Percentiles rank a stretch among this genome's conserved stretches.
phyloP scores from a whole-genome alignment of 805 yeast genomes.

The Ogataea pignaliae region DNA sequence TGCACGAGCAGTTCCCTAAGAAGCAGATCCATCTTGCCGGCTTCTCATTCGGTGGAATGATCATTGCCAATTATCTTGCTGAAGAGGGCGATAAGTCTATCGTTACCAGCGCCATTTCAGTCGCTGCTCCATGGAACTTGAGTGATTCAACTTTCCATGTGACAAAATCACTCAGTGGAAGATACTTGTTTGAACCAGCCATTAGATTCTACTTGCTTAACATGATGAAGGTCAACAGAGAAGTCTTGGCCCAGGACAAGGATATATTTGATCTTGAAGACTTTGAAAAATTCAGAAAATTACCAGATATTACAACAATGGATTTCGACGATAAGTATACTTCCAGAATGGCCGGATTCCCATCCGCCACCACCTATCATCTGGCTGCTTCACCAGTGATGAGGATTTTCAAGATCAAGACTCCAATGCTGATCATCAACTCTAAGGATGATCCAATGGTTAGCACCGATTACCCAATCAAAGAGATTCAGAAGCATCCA shows the following conservation, averaged over 20 bases:
- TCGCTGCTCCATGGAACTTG: slow-evolving; percentile 75
- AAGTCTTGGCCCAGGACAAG: slow-evolving; percentile 29
- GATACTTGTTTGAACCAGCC: slow-evolving; percentile 36
- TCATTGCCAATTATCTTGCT: slow-evolving; percentile 63
- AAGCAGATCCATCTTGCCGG: slow-evolving; percentile 66
- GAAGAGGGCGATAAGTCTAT: slow-evolving; percentile 53
- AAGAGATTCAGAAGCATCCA: slow-evolving; percentile 52
- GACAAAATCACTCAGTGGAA: slow-evolving; percentile 34
- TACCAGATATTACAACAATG: slow-evolving; percentile 35
- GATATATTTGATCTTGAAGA: slow-evolving; percentile 23
- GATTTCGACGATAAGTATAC: slow-evolving; percentile 65
- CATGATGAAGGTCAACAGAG: slow-evolving; percentile 40
- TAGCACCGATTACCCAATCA: slow-evolving; percentile 46
- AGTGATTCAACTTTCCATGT: slow-evolving; percentile 47
- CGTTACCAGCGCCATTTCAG: slow-evolving; percentile 52
- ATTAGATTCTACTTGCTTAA: slow-evolving; percentile 38
- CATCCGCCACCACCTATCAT: slow-evolving; percentile 58
- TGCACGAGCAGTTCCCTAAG: slow-evolving; percentile 49
- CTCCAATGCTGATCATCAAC: slow-evolving; percentile 59
- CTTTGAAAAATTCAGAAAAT: slow-evolving; percentile 28
- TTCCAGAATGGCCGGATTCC: slow-evolving; percentile 57
- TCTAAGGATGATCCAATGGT: slow-evolving; percentile 68
- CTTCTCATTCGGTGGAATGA: slow-evolving; percentile 68
- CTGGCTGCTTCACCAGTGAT: slow-evolving; percentile 60
- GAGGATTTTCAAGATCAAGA: slow-evolving; percentile 49